Conservation (phyloP, 805 yeast species). For the Teunomyces stri region DNA sequence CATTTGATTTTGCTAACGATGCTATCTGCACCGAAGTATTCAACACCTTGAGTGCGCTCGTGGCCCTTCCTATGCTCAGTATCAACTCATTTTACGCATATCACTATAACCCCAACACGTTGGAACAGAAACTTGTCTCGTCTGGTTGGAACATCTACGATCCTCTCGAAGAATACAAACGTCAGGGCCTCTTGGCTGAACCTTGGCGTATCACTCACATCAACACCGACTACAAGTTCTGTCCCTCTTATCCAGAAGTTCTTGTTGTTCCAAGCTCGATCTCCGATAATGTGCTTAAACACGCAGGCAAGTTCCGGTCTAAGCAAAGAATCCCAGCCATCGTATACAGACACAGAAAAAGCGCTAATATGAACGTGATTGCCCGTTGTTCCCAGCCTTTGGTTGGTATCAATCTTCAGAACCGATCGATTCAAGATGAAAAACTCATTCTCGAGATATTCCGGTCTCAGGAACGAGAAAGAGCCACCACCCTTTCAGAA, state of each 20-base stretch:
- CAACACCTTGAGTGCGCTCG: constrained; percentile 65
- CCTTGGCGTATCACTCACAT: constrained; percentile 70
- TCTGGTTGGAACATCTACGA: constrained; percentile 76
- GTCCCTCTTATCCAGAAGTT: constrained; percentile 70
- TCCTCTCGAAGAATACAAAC: constrained; percentile 58
- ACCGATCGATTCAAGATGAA: constrained; percentile 90
- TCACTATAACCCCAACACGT: constrained; percentile 68
- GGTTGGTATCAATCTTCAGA: constrained; percentile 78
- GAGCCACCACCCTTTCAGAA: constrained; percentile 14
- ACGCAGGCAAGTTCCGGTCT: constrained; percentile 84
- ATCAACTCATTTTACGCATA: constrained; percentile 66
- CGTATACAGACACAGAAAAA: constrained; percentile 62
- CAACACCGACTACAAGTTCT: constrained; percentile 63
- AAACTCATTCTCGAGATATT: constrained; percentile 73
- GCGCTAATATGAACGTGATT: constrained; percentile 68
- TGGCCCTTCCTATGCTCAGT: constrained; percentile 45
- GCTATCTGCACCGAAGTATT: constrained; percentile 65
- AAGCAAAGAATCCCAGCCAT: constrained; percentile 81
- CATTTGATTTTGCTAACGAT: constrained; percentile 68
- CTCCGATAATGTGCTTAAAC: constrained; percentile 77
- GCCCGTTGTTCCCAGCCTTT: constrained; percentile 91
- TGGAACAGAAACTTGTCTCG: constrained; percentile 49
- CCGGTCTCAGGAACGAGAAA: constrained; percentile 47
- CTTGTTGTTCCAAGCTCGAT: constrained; percentile 73
- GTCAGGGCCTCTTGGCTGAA: constrained; percentile 60